Base-by-base conservation (phyloP, 2,329 filamentous ascomycete species). In the Trichoderma atroviride region DNA sequence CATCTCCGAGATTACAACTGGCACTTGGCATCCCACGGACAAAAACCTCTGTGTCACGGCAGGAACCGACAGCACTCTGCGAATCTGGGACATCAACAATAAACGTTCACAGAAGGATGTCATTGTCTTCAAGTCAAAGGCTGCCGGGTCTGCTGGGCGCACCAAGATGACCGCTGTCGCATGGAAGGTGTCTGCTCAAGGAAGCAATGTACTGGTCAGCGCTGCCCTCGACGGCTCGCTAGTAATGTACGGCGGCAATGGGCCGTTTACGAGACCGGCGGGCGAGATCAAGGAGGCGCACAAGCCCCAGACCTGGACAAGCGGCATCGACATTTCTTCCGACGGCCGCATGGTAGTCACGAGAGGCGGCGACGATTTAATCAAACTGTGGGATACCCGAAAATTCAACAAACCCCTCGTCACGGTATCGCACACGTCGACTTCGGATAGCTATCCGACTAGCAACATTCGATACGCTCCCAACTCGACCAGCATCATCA, bases 11-110 rank as follows among this genome's bases (percentile, higher is more conserved):
- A 88, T 97, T 52, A 94, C 93, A 4, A 92, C 91, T 27, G 95
- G 93, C 27, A 91, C 91, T 50, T 99, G 96, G 96, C 93, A 95
- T 79, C 96, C 96, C 0, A 90, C 89, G 2, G 90, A 97, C 78
- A 90, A 87, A 76, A 94, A 97, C 73, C 75, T 94, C 0, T 96
- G 93, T 77, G 90, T 95, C 31, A 99, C 96, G 2, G 94, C 94
- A 50, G 94, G 94, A 9, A 96, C 94, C 10, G 96, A 99, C 79
- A 97, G 95, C 78, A 99, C 96, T 1, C 82, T 99, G 71, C 89
- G 96, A 68, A 97, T 99, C 77, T 99, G 96, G 96, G 95, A 99
- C 77, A 88, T 97, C 74, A 97, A 97, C 80, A 91, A 95, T 74
- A 92, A 94, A 75, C 89, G 94, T 72, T 89, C 89, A 68, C 96